phyloP scores from a whole-genome alignment of 768 basidiomycete species.

The Lentinula detonsa region DNA sequence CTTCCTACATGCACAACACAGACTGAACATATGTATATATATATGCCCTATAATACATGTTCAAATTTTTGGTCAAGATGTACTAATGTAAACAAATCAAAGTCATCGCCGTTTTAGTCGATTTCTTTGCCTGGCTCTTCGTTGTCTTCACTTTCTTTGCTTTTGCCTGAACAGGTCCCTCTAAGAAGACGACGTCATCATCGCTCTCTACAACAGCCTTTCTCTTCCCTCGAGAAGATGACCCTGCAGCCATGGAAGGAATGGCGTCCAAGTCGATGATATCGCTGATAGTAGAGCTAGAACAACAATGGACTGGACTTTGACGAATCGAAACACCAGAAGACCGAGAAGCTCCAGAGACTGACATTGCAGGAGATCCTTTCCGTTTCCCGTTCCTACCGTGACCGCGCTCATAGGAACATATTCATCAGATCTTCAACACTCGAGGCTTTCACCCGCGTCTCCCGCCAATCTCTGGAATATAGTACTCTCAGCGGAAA shows the following conservation, averaged over 20 bases:
- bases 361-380: conserved; percentile 31
- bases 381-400: conserved; percentile 18
- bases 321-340: conserved; percentile 44
- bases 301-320: conserved; percentile 44
- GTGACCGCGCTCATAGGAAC: too few species aligned
- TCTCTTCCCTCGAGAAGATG: conserved; percentile 36
- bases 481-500: conserved; percentile 48
- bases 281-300: conserved; percentile 39
- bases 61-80: not conserved
- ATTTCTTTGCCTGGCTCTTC: conserved; percentile 37
- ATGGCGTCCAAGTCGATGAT: conserved; percentile 35
- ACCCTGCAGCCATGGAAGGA: conserved; percentile 14
- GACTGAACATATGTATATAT: not conserved
- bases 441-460: conserved; percentile 39
- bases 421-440: conserved; percentile 15
- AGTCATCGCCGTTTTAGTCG: conserved; percentile 18
- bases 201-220: conserved; percentile 42
- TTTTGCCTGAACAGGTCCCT: conserved; percentile 32
- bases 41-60: not conserved
- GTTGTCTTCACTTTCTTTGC: conserved; percentile 27
- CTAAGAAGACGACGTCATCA: conserved; percentile 50
- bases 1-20: too few species aligned
- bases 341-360: conserved; percentile 34
- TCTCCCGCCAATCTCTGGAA: conserved; percentile 73
- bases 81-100: not conserved